Evolutionary conservation across 2,329 filamentous ascomycete species (phyloP).

Genomic region (Aspergillus glaucus): DNA sequence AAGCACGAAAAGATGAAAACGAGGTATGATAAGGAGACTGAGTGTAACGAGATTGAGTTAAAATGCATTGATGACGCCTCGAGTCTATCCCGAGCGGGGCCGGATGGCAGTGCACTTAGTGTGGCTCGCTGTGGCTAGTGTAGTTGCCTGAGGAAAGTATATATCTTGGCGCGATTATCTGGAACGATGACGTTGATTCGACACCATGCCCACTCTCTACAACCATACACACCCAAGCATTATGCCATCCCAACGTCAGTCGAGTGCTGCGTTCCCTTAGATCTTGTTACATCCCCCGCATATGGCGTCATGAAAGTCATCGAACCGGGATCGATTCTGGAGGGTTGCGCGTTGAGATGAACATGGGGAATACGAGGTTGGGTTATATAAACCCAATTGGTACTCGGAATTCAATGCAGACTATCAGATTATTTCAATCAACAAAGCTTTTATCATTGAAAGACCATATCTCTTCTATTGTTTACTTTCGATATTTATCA

Average conservation of each 20-base stretch:
- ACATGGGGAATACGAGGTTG: neutral
- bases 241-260: neutral
- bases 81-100: too few relatives aligned
- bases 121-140: too few relatives aligned
- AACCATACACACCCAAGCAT: neutral
- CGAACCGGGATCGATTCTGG: neutral
- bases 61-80: too few relatives aligned
- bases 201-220: neutral
- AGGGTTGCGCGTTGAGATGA: neutral
- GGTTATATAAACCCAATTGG: neutral
- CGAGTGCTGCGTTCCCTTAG: neutral
- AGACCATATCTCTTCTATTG: too few relatives aligned
- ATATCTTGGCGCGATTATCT: neutral
- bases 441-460: neutral
- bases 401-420: neutral
- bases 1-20: too few relatives aligned
- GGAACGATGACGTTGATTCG: neutral
- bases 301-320: neutral
- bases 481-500: constrained; percentile 20
- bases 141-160: too few relatives aligned
- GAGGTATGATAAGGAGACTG: too few relatives aligned
- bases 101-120: too few relatives aligned
- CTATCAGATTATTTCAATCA: neutral
- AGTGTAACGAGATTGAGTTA: too few relatives aligned
- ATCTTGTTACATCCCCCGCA: neutral